These are phyloP conservation scores for Allomyces arbusculus DNA, from an alignment of 192 early-diverging fungal species.

Conservation along the genomic window DNA sequence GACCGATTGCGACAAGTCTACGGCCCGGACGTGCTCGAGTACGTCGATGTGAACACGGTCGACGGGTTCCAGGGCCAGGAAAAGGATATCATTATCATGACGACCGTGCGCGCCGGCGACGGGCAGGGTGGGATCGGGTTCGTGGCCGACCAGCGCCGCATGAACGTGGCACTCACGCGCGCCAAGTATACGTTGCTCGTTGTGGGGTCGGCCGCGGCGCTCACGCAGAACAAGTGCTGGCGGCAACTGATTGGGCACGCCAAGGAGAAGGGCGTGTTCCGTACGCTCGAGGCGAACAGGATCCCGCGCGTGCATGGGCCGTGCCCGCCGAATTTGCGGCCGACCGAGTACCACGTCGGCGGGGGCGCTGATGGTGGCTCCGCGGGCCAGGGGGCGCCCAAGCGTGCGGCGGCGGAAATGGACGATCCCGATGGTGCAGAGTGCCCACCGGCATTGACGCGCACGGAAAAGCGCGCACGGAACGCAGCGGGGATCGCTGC, in stretches of 20 bases:
- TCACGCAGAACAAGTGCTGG: slow-evolving; percentile 49
- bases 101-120: slow-evolving; percentile 59
- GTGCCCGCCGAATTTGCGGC: neutral
- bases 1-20: slow-evolving; percentile 41
- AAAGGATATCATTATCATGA: slow-evolving; percentile 91
- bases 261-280: slow-evolving; percentile 14
- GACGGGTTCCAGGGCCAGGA: slow-evolving; percentile 97
- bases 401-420: no score
- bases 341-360: neutral
- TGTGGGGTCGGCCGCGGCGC: slow-evolving; percentile 42
- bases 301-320: neutral
- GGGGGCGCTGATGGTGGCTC: no score
- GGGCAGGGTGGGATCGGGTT: slow-evolving; percentile 39
- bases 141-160: slow-evolving; percentile 56
- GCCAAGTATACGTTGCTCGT: slow-evolving; percentile 68
- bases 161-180: slow-evolving; percentile 82
- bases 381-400: no score
- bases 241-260: slow-evolving; percentile 49
- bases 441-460: no score
- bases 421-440: no score
- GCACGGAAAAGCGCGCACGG: no score
- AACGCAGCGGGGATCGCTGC: no score
- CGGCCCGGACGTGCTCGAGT: slow-evolving; percentile 36
- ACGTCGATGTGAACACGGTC: slow-evolving; percentile 83
- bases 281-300: neutral